Evolutionary conservation across 2,329 filamentous ascomycete genomes (phyloP), one percentile per base, ranked within the genome.

Genomic region (Aspergillus sp.): DNA sequence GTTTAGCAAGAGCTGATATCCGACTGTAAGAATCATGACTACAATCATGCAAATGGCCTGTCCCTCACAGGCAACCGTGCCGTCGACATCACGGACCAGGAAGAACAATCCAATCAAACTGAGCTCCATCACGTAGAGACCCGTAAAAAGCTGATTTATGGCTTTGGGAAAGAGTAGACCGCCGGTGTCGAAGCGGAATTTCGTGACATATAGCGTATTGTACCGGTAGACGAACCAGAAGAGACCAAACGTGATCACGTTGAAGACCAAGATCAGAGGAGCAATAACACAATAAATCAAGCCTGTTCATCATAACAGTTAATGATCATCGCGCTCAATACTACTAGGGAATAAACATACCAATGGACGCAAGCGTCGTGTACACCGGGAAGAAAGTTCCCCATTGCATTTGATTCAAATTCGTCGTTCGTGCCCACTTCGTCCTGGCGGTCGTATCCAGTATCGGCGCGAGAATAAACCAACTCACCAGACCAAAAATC

Each of bases 181-280:
- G 37, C 93, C 93, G 0, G 91, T 98, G 68, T 98, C 93, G 51
- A 86, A 83, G 55, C 84, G 82, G 66, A 95, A 94, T 45, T 90
- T 86, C 22, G 84, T 94, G 50, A 98, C 90, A 60, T 96, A 98
- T 17, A 98, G 79, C 73, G 95, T 94, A 57, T 91, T 91, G 70
- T 97, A 97, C n/a, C 91, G 83, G 65, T 97, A 90, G 1, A 93
- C 91, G 41, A 96, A 77, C 90, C 90, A 98, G 54, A 97, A 84
- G 0, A 98, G 75, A 42, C 81, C 79, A 65, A 97, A 97, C 0
- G 91, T 96, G 64, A 97, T 82, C 59, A 95, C 83, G 58, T 93
- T 91, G 73, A 98, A 97, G 19, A 97, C 73, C 43, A 93, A 81
- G 62, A 98, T 96, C 10, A 98, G 74, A 0, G 93, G 93, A 0